phyloP scores from a whole-genome alignment of 2,329 filamentous ascomycete genomes.

The Colletotrichum theobromicola region DNA sequence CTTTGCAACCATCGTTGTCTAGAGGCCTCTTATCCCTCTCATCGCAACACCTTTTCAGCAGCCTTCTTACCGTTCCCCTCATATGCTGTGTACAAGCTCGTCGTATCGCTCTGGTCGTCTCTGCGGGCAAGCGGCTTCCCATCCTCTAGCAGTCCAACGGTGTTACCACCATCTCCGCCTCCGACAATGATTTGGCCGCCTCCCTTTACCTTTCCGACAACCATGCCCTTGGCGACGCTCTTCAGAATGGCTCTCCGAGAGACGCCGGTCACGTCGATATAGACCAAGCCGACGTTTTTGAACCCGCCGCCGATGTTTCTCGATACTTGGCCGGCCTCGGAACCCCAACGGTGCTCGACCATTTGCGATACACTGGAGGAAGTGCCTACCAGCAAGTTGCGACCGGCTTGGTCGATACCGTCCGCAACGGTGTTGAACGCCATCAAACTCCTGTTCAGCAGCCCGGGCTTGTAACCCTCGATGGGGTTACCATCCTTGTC shows the following conservation, averaged over 20 bases:
- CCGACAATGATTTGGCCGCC: constrained; percentile 78
- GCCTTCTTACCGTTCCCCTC: constrained; percentile 38
- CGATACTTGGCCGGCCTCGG: constrained; percentile 82
- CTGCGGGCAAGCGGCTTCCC: constrained; percentile 20
- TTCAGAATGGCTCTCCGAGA: constrained; percentile 90
- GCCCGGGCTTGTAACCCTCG: constrained; percentile 80
- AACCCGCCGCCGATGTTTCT: constrained; percentile 81
- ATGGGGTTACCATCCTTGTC: constrained; percentile 73
- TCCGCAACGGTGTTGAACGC: constrained; percentile 95
- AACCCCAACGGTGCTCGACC: constrained; percentile 87
- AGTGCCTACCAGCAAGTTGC: constrained; percentile 75
- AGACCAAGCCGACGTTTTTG: constrained; percentile 96
- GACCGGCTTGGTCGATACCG: constrained; percentile 87
- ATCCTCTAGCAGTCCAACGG: constrained; percentile 25
- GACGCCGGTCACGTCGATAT: constrained; percentile 95
- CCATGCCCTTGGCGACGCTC: constrained; percentile 96
- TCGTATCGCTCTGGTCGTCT: constrained; percentile 25
- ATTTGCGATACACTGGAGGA: constrained; percentile 83
- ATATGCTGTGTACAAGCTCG: constrained; percentile 30
- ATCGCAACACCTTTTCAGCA: constrained; percentile 9
- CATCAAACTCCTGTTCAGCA: constrained; percentile 96
- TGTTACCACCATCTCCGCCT: constrained; percentile 54
- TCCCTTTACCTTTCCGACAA: constrained; percentile 78
- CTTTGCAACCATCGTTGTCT: not conserved
- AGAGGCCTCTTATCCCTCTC: not conserved